Conservation (phyloP, 208 protist species). For the Phytomonas sp. region DNA sequence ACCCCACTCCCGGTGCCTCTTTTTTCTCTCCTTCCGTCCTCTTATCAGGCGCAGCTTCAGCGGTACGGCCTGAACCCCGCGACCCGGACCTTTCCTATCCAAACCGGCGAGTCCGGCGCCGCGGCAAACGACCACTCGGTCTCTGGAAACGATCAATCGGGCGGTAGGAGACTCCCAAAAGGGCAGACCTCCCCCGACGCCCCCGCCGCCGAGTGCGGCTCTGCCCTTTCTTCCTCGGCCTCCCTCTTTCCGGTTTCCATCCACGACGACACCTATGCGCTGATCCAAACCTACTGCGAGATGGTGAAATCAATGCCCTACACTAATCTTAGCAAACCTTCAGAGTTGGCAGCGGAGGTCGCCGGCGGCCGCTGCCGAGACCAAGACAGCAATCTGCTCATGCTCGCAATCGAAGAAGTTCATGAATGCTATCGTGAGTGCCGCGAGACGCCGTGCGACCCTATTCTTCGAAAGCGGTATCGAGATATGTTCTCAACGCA, state of each 20-base stretch:
- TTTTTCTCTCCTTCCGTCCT: conserved; percentile 21
- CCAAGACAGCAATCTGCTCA: not conserved
- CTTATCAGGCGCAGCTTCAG: conserved; percentile 16
- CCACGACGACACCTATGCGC: not conserved
- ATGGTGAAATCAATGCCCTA: not conserved
- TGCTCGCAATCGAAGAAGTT: not conserved
- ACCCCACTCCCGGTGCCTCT: conserved; percentile 34
- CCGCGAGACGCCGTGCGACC: conserved; percentile 4
- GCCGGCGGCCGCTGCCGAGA: not conserved
- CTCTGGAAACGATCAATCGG: not conserved
- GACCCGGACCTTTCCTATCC: not conserved
- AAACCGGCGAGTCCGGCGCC: not conserved
- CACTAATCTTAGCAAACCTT: too few species aligned
- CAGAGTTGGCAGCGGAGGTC: not conserved
- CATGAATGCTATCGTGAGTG: not conserved
- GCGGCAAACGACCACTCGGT: not conserved
- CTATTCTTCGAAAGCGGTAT: conserved; percentile 1
- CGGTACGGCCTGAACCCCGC: too few species aligned
- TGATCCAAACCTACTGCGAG: not conserved
- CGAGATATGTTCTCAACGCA: not conserved
- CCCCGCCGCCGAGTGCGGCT: too few species aligned
- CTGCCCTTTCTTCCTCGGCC: not conserved
- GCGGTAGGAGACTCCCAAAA: too few species aligned
- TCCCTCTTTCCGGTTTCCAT: not conserved
- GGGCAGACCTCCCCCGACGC: too few species aligned